Evolutionary conservation across 2,329 filamentous ascomycete species (phyloP).

Genomic region (Colletotrichum theobromicola): DNA sequence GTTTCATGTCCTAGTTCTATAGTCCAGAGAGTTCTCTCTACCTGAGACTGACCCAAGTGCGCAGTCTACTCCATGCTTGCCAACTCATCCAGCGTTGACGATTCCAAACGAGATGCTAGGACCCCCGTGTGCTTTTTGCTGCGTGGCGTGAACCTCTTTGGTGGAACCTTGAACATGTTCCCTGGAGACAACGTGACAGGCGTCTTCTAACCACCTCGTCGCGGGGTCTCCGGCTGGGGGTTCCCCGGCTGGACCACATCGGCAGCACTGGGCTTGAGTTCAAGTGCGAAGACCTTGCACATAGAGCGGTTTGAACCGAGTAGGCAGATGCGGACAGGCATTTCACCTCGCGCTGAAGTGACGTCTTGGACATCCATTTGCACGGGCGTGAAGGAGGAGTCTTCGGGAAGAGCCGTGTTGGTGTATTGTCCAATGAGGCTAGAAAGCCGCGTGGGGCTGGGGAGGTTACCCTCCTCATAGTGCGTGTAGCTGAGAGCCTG

Average conservation of each 20-base stretch:
- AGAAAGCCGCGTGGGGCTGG: neutral
- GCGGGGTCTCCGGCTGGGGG: neutral
- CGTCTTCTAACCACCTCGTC: constrained; percentile 6
- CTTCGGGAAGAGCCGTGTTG: constrained; percentile 22
- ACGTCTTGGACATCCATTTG: constrained; percentile 58
- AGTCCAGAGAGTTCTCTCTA: neutral
- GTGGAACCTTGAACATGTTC: constrained; percentile 17
- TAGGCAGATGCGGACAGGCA: constrained; percentile 56
- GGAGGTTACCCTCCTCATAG: constrained; percentile 32
- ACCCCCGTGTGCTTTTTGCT: constrained; percentile 11
- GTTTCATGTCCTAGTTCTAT: neutral
- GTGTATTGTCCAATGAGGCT: neutral
- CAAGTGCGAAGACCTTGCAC: constrained; percentile 52
- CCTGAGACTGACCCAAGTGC: neutral
- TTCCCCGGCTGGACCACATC: neutral
- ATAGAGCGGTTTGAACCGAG: constrained; percentile 52
- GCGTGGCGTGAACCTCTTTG: constrained; percentile 18
- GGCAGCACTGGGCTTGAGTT: neutral
- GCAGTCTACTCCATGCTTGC: neutral
- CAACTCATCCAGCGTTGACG: neutral
- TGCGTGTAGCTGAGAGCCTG: constrained; percentile 39
- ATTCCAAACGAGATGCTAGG: neutral
- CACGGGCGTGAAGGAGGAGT: constrained; percentile 43
- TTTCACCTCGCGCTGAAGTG: constrained; percentile 47
- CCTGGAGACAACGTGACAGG: constrained; percentile 8